A percentile compares a stretch with the other conserved stretches of the same genome.
Evolutionary conservation across 345 rosid species (phyloP).

Genomic region (Moringa oleifera): DNA sequence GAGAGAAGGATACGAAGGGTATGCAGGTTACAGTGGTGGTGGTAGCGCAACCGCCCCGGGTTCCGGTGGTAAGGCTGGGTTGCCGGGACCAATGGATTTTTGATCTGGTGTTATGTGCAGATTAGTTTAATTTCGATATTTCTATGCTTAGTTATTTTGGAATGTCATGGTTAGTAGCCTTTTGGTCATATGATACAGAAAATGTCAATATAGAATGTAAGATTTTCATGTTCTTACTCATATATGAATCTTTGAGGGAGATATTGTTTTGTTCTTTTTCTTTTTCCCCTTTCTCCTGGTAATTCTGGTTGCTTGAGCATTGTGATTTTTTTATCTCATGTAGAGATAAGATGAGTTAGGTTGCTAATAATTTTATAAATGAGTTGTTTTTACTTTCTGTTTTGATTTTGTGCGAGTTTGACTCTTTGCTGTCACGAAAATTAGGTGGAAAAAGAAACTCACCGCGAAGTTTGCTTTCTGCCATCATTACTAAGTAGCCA

Average conservation of each 20-base stretch:
- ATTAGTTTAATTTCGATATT: neutral
- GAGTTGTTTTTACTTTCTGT: no score
- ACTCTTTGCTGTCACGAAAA: neutral
- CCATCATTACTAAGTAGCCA: neutral
- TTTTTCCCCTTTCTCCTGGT: no score
- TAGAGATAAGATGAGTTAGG: neutral
- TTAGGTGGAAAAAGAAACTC: neutral
- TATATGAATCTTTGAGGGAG: no score
- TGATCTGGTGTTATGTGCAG: constrained; percentile 2
- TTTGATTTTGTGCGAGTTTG: neutral
- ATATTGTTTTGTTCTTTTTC: no score
- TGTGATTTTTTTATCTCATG: neutral
- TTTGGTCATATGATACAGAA: neutral
- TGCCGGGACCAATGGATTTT: constrained; percentile 48
- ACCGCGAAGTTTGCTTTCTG: neutral
- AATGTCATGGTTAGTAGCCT: neutral
- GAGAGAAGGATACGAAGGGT: constrained; percentile 63
- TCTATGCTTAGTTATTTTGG: neutral
- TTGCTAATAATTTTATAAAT: neutral
- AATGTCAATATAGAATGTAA: neutral
- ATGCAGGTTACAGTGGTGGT: constrained; percentile 26
- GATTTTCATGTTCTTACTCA: no score
- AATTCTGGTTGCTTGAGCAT: neutral
- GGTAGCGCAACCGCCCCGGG: constrained; percentile 27
- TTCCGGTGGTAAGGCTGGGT: constrained; percentile 51